Conservation (phyloP, 352 stramenopile genomes). For the Phytophthora lateralis region DNA sequence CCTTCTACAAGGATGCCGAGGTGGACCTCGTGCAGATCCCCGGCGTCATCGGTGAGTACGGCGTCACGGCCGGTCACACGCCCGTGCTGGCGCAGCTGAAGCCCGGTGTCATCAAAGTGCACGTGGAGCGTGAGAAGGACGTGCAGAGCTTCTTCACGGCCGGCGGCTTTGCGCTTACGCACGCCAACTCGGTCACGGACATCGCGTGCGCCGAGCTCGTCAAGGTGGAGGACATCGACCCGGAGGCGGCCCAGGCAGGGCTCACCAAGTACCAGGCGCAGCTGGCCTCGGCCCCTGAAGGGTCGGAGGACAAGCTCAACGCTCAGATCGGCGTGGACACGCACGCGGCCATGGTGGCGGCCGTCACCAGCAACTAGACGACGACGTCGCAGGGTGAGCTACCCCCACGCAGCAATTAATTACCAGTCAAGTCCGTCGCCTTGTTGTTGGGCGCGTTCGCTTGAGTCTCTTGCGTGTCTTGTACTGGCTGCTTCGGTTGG, state of each 20-base stretch:
- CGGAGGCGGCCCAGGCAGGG: conserved; percentile 38
- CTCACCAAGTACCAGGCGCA: conserved; percentile 75
- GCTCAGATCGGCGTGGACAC: conserved; percentile 97
- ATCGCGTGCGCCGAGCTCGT: too few relatives aligned
- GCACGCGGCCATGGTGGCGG: conserved; percentile 92
- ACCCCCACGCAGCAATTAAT: conserved; percentile 30
- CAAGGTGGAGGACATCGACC: too few relatives aligned
- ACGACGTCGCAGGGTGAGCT: not conserved
- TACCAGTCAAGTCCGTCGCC: conserved; percentile 31
- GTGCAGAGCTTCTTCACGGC: conserved; percentile 98
- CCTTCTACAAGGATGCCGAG: conserved; percentile 79
- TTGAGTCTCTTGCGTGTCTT: conserved; percentile 61
- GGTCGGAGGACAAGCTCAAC: conserved; percentile 91
- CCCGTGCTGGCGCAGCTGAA: conserved; percentile 98
- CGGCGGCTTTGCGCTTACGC: conserved; percentile 96
- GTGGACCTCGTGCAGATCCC: conserved; percentile 95
- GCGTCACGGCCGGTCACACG: conserved; percentile 96
- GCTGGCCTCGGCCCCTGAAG: conserved; percentile 79
- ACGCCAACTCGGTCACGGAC: conserved; percentile 94
- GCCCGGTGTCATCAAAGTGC: conserved; percentile 93
- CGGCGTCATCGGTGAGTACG: conserved; percentile 96
- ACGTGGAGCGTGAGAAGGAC: conserved; percentile 84
- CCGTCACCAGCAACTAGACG: conserved; percentile 77
- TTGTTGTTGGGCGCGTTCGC: conserved; percentile 28
- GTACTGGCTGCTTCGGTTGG: too few relatives aligned